Percentiles rank a stretch among this genome's conserved stretches.
Conservation (phyloP, 2,329 filamentous ascomycete genomes). For the Hawksworthiomyces lignivorus region DNA sequence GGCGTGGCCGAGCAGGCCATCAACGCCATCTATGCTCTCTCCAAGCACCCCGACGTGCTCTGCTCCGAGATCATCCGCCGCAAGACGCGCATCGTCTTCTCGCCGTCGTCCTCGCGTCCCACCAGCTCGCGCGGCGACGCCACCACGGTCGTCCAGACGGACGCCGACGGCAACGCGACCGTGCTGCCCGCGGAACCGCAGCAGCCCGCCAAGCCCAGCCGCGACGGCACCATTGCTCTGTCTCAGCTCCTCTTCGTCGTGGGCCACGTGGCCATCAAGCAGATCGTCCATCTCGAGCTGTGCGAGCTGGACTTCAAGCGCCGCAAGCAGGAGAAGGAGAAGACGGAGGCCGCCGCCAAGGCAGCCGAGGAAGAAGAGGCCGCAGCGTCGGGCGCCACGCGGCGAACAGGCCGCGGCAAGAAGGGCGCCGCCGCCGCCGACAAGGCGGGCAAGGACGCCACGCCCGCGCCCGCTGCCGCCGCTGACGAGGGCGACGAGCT, state of each 20-base stretch:
- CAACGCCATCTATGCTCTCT: conserved; percentile 86
- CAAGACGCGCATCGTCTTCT: conserved; percentile 77
- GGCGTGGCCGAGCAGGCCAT: conserved; percentile 95
- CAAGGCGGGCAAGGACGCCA: conserved; percentile 33
- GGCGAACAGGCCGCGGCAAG: conserved; percentile 24
- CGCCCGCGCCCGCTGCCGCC: conserved; percentile 32
- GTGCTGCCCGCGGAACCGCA: no score
- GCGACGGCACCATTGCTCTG: conserved; percentile 65
- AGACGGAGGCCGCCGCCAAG: conserved; percentile 43
- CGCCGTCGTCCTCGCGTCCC: conserved; percentile 35
- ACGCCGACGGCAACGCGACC: conserved; percentile 12
- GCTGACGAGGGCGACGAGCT: conserved; percentile 75
- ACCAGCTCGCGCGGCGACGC: conserved; percentile 35
- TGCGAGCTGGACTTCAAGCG: conserved; percentile 98
- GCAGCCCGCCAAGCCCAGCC: conserved; percentile 35
- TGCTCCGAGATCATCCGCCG: conserved; percentile 85
- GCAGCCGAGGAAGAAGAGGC: conserved; percentile 26
- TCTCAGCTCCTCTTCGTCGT: conserved; percentile 93
- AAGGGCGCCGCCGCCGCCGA: conserved; percentile 15
- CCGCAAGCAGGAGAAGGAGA: conserved; percentile 83
- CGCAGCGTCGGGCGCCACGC: not conserved
- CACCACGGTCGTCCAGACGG: conserved; percentile 20
- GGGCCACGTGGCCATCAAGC: conserved; percentile 94
- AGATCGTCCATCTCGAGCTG: conserved; percentile 96
- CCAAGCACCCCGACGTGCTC: conserved; percentile 87